phyloP scores from a whole-genome alignment of 2,329 filamentous ascomycete species.

The Penicillium sp. region DNA sequence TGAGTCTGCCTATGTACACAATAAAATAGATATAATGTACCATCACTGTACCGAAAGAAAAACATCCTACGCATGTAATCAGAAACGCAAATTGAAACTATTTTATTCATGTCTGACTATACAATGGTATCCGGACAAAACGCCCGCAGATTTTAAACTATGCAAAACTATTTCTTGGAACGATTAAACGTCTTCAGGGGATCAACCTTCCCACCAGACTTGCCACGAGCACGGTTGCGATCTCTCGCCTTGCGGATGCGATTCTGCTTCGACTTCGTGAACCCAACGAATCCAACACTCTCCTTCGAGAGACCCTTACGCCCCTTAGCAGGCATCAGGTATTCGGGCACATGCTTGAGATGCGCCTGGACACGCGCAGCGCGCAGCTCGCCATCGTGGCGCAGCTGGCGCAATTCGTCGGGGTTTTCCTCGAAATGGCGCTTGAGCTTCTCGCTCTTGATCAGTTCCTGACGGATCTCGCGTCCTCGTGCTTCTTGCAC shows the following conservation, averaged over 20 bases:
- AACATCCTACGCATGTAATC: background rate
- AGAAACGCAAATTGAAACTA: conserved; percentile 3
- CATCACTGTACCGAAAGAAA: background rate
- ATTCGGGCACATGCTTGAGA: conserved; percentile 91
- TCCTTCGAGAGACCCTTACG: conserved; percentile 64
- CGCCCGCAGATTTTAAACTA: conserved; percentile 8
- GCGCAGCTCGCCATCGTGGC: conserved; percentile 85
- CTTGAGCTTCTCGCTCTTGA: conserved; percentile 92
- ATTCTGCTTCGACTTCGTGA: conserved; percentile 52
- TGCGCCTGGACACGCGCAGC: conserved; percentile 82
- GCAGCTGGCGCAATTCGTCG: conserved; percentile 76
- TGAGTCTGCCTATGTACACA: background rate
- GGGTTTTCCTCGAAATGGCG: conserved; percentile 98
- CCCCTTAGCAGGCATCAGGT: conserved; percentile 76
- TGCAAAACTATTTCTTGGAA: conserved; percentile 31
- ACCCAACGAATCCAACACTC: conserved; percentile 73
- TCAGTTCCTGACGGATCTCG: conserved; percentile 82
- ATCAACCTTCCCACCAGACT: conserved; percentile 63
- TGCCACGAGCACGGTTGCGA: conserved; percentile 44
- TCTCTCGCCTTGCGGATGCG: conserved; percentile 51
- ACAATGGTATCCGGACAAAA: conserved; percentile 13
- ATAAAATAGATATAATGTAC: background rate
- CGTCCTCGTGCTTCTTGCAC: conserved; percentile 85
- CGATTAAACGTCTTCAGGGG: conserved; percentile 86
- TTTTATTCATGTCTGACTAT: conserved; percentile 19